Percentiles rank a stretch among this genome's conserved stretches.
phyloP scores from a whole-genome alignment of 148 eudicot species.

The Persicaria tinctoria region DNA sequence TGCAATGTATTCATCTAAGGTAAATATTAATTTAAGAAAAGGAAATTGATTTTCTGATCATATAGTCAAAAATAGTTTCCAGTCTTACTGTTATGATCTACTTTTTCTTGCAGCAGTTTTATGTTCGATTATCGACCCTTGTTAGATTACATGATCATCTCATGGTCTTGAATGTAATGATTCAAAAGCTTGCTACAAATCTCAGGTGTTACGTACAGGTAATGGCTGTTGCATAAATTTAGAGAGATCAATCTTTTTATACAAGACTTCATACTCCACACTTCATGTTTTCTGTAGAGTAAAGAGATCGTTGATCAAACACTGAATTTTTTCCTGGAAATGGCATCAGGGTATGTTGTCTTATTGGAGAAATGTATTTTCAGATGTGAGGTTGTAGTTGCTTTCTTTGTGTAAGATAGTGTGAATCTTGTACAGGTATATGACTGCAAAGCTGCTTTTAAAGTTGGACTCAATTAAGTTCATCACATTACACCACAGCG shows the following conservation, averaged over 20 bases:
- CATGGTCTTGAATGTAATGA: constrained; percentile 65
- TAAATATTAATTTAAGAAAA: constrained; percentile 17
- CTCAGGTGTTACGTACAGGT: constrained; percentile 84
- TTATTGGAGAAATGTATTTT: constrained; percentile 13
- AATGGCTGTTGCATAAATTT: not conserved
- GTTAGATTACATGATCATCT: constrained; percentile 85
- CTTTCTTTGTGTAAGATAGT: not conserved
- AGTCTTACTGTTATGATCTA: constrained; percentile 1
- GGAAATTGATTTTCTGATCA: not conserved
- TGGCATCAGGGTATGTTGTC: constrained; percentile 78
- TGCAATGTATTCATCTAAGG: constrained; percentile 81
- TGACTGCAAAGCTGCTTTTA: constrained; percentile 75
- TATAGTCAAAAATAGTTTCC: not conserved
- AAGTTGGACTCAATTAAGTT: constrained; percentile 80
- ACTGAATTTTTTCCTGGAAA: constrained; percentile 63
- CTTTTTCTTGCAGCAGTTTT: constrained; percentile 66
- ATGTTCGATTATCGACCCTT: constrained; percentile 83
- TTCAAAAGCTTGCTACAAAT: constrained; percentile 76
- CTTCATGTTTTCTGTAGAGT: constrained; percentile 36
- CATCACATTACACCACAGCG: constrained; percentile 66
- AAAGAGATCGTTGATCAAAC: constrained; percentile 77
- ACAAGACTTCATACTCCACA: not conserved
- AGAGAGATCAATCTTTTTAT: not conserved
- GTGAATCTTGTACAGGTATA: constrained; percentile 44
- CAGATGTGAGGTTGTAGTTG: not conserved